Evolutionary conservation across 192 early-diverging fungal species (phyloP).

Genomic region (Endogone sp.): DNA sequence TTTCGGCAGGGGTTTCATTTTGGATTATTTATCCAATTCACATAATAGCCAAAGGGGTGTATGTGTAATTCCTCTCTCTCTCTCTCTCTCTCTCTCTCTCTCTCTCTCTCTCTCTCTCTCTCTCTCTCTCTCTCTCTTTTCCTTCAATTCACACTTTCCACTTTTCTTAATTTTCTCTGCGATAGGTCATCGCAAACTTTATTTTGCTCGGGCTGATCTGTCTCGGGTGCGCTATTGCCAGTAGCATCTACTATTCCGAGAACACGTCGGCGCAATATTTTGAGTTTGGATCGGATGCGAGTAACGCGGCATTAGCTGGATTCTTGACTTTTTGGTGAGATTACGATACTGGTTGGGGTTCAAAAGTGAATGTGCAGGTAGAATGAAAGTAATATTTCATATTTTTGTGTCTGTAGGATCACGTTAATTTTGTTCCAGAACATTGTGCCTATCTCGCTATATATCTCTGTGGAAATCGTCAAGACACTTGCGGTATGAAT

Average conservation of each 20-base stretch:
- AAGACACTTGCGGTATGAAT: conserved; percentile 72
- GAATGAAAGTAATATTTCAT: too few species aligned
- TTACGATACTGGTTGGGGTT: background rate
- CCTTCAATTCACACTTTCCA: too few species aligned
- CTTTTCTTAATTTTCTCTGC: conserved; percentile 5
- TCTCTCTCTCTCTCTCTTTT: too few species aligned
- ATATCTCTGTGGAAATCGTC: conserved; percentile 90
- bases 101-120: too few species aligned
- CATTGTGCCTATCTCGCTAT: conserved; percentile 93
- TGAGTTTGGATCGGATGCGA: conserved; percentile 44
- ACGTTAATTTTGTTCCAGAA: conserved; percentile 92
- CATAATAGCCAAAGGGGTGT: too few species aligned
- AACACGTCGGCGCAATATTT: conserved; percentile 47
- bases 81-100: too few species aligned
- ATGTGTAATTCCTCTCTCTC: too few species aligned
- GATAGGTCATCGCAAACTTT: conserved; percentile 76
- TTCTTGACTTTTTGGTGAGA: conserved; percentile 72
- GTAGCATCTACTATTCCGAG: conserved; percentile 58
- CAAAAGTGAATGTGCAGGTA: too few species aligned
- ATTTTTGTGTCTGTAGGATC: conserved; percentile 44
- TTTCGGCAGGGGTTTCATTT: too few species aligned
- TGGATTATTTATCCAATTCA: too few species aligned
- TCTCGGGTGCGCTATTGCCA: conserved; percentile 60
- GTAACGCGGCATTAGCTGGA: conserved; percentile 48
- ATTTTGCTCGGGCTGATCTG: conserved; percentile 71